Base-by-base conservation (phyloP, 768 basidiomycete species). In the Psilocybe tampanensis region DNA sequence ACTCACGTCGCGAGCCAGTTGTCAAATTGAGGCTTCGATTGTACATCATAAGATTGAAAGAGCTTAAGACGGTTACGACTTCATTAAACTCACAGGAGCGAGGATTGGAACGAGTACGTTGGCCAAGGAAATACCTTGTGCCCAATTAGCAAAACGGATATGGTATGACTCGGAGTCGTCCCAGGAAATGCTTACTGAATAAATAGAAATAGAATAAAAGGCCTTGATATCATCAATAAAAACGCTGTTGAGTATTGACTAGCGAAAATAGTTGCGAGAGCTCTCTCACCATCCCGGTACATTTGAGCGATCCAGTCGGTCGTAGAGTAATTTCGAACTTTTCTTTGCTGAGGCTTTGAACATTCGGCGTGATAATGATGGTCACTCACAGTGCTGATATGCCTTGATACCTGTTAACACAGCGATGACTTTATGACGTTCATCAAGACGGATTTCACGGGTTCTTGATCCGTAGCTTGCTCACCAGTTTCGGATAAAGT, bases 1-100 rank as follows among this genome's bases (percentile, higher is more conserved):
- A 64, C 72, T 24, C 55, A 76, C 76, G 75, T 74, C 53, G 72
- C 73, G n/a, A 78, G 69, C 77, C 76, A 78, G 52, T 77, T 78
- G 23, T 73, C 73, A 41, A 75, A 71, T 45, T 65, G 61, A 0
- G 66, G 42, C 75, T 29, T 29, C 5, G 4, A 5, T 29, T 9
- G 29, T 29, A 29, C 5, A 29, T 9, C 9, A 9, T 29, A 5
- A 29, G 29, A 29, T 29, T 29, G n/a, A n/a, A n/a, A n/a, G n/a
- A n/a, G n/a, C n/a, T n/a, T 29, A 6, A 47, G 23, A 12, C 3
- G 21, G 26, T 24, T 7, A 24, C 15, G 12, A 32, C 9, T 17
- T 5, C 2, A 23, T 8, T 24, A 6, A 12, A 53, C 73, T 61
- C 56, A 77, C 77, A 8, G 74, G 73, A 2, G 68, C 72, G 23